Evolutionary conservation across 345 rosid species (phyloP), one percentile per base, ranked within the genome.

Genomic region (Laguncularia racemosa): DNA sequence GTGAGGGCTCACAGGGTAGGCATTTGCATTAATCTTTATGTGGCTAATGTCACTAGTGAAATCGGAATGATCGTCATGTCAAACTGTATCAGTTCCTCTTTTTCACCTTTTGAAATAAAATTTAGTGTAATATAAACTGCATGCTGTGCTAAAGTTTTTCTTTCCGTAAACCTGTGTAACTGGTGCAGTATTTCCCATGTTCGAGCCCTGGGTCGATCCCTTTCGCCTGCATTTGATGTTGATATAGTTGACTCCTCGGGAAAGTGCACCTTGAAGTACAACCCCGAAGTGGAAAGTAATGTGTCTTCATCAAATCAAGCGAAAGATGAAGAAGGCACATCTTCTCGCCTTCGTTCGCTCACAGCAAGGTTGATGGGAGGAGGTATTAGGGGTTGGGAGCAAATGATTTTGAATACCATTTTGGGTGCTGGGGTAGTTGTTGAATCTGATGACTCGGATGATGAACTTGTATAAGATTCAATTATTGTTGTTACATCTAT

Each of bases 331-430:
- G 45, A 16, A 3, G 26, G 50, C 13, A 38, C 50, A 4, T 13
- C 67, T 53, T 57, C 64, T 53, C 62, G 61, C 16, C 44, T 58
- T 57, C 62, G 59, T 9, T 23, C 52, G 11, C 52, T 73, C 20
- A 55, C 70, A 2, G 54, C 46, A 11, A 67, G 62, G 53, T 44
- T 74, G 61, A 21, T 68, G 63, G 65, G 63, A 20, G 54, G 76
- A 59, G 70, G 76, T 10, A 28, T 26, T n/a, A 71, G 76, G 68
- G 61, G 70, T 60, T 73, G 77, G 73, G 75, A 69, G 52, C 65
- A 72, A 43, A 63, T 69, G 47, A 50, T 72, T n/a, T 51, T 64
- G 23, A 58, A 60, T 20, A 43, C 64, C 11, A 44, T 67, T 23
- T 66, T 57, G 16, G 52, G 73, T 13, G 21, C 20, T 18, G 53